These are phyloP conservation scores for Candida bentonensis DNA, from an alignment of 805 yeast species.

Conservation along the genomic window DNA sequence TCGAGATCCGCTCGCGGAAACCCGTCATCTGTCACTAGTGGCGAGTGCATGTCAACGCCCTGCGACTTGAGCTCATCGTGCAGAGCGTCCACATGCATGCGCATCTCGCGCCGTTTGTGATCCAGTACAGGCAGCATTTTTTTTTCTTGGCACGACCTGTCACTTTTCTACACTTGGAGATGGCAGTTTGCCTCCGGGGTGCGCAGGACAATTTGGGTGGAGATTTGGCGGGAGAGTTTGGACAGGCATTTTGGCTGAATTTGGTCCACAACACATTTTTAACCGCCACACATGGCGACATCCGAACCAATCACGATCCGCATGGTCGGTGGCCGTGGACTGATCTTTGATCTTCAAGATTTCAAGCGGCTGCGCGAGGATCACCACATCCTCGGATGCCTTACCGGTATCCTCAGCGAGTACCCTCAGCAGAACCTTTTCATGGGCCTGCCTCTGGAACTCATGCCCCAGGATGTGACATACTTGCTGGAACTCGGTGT, in stretches of 20 bases:
- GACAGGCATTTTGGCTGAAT: too few relatives aligned
- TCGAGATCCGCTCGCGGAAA: constrained; percentile 79
- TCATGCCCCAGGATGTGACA: constrained; percentile 58
- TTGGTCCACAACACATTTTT: too few relatives aligned
- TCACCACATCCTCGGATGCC: constrained; percentile 58
- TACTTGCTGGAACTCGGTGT: constrained; percentile 42
- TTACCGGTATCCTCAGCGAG: constrained; percentile 70
- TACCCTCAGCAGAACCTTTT: constrained; percentile 94
- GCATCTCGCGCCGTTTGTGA: constrained; percentile 21
- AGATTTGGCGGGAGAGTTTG: too few relatives aligned
- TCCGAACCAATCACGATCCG: constrained; percentile 21
- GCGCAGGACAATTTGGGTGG: too few relatives aligned
- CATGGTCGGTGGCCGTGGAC: constrained; percentile 29
- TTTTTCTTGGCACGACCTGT: too few relatives aligned
- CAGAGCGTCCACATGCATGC: constrained; percentile 26
- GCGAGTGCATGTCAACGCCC: constrained; percentile 47
- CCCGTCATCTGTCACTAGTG: constrained; percentile 58
- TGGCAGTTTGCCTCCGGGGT: too few relatives aligned
- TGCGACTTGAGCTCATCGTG: constrained; percentile 32
- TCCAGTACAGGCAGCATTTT: constrained; percentile 9
- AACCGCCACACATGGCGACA: too few relatives aligned
- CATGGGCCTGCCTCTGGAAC: constrained; percentile 65
- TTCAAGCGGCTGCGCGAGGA: constrained; percentile 39
- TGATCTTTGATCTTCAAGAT: constrained; percentile 45
- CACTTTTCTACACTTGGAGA: too few relatives aligned